A percentile compares a stretch with the other conserved stretches of the same genome.
These are phyloP conservation scores for Xerocomus brunneocitrinus DNA, from an alignment of 768 basidiomycete genomes.

Conservation along the genomic window DNA sequence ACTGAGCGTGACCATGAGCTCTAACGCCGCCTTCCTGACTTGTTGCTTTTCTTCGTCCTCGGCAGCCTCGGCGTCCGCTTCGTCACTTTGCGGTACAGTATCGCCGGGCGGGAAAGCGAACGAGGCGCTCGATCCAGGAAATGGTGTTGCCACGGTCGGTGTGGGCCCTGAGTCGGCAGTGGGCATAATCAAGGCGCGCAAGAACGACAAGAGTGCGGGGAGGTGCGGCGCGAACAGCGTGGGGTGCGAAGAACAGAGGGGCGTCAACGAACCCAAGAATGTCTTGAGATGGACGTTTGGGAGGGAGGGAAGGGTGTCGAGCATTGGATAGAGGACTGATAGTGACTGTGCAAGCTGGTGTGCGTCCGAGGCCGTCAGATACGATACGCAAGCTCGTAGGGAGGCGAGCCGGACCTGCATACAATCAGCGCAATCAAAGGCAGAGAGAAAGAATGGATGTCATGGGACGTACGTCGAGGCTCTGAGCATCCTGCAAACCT, in stretches of 20 bases:
- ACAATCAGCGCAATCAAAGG: not conserved
- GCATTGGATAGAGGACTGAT: slow-evolving; percentile 63
- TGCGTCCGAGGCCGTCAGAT: slow-evolving; percentile 58
- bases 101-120: slow-evolving; percentile 40
- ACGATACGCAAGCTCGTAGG: slow-evolving; percentile 64
- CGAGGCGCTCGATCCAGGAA: slow-evolving; percentile 30
- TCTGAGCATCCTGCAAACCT: slow-evolving; percentile 63
- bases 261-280: slow-evolving; percentile 66
- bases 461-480: slow-evolving; percentile 50
- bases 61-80: slow-evolving; percentile 34
- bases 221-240: slow-evolving; percentile 73
- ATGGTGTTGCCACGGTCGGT: slow-evolving; percentile 47
- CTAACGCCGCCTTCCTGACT: slow-evolving; percentile 67
- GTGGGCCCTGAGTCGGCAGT: slow-evolving; percentile 50
- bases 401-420: slow-evolving; percentile 68
- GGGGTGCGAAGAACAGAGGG: slow-evolving; percentile 64
- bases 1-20: slow-evolving; percentile 78
- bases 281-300: slow-evolving; percentile 51
- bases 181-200: slow-evolving; percentile 69
- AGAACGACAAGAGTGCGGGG: slow-evolving; percentile 59
- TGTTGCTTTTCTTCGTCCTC: slow-evolving; percentile 66
- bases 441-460: not conserved
- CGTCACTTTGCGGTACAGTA: slow-evolving; percentile 26
- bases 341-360: slow-evolving; percentile 58
- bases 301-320: slow-evolving; percentile 65